A percentile compares a stretch with the other conserved stretches of the same genome.
phyloP scores from a whole-genome alignment of 73 alveolate genomes.

The Paramecium tetraurelia region DNA sequence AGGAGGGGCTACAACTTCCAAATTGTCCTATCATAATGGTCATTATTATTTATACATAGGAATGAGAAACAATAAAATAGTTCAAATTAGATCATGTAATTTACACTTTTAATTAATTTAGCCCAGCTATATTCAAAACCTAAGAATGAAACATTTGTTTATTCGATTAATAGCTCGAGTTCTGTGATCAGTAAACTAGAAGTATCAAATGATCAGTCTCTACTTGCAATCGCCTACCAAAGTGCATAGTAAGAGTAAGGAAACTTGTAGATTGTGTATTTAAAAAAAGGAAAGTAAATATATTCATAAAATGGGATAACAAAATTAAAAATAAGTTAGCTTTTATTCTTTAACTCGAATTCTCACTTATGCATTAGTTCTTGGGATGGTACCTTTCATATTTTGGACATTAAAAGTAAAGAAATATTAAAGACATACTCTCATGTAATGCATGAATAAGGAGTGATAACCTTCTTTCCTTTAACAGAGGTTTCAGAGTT shows the following conservation, averaged over 20 bases:
- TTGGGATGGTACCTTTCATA: conserved; percentile 30
- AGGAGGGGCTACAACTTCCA: not conserved
- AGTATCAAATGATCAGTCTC: conserved; percentile 5
- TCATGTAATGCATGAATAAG: not conserved
- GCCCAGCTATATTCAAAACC: not conserved
- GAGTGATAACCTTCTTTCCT: conserved; percentile 7
- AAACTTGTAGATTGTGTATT: not conserved
- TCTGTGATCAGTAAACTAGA: not conserved
- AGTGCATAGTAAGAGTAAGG: not conserved
- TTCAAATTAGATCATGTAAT: not conserved
- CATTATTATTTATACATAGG: conserved; percentile 5
- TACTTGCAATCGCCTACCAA: conserved; percentile 10
- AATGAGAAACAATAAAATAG: not conserved
- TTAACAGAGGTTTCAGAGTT: not conserved
- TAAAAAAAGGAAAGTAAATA: not conserved
- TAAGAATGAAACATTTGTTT: not conserved
- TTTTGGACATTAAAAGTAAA: not conserved
- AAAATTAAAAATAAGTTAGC: not conserved
- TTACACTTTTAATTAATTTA: not conserved
- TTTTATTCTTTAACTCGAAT: not conserved
- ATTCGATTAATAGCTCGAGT: not conserved
- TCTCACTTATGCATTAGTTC: conserved; percentile 21
- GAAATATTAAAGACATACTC: not conserved
- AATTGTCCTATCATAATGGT: not conserved
- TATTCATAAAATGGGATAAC: not conserved